Base-by-base conservation (phyloP, 1,284 basidiomycete species). In the Puccinia hordei region DNA sequence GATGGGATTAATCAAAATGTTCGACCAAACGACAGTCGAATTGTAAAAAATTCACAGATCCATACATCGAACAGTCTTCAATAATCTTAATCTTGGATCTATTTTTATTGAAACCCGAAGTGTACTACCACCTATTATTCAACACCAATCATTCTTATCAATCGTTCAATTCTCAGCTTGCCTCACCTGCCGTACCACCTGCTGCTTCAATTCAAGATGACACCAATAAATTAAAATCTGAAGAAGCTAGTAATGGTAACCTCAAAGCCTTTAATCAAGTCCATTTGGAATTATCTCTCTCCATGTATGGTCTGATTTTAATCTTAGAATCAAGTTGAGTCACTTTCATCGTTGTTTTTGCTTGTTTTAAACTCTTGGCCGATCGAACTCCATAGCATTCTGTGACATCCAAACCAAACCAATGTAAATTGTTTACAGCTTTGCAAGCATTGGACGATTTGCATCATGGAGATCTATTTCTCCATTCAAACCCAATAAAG, bases 51-150 rank as follows among this genome's bases (percentile, higher is more conserved):
- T 78, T 78, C 44, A 51, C 57, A 0, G 76, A 78, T 46, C 76
- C 76, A n/a, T 78, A 78, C 66, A 71, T 78, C 41, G 76, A 78
- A n/a, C 65, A 78, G 22, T 78, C 76, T 30, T 27, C 51, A 24
- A 41, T 78, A 0, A 35, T 77, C 59, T n/a, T 73, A 22, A 22
- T 78, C 33, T 57, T 78, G 22, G 76, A 78, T 30, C 30, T 78
- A 22, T 71, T 78, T 55, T 33, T 78, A 17, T 51, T 78, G 41
- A 78, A 78, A n/a, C 66, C 76, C 4, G 53, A 65, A n/a, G 76
- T 71, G 9, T 78, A 78, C 57, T 55, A 65, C 27, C 76, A 78
- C 57, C 27, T 71, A 9, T 27, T 78, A 8, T 78, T 78, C 44
- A 78, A 78, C 65, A 19, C 30, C 22, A 63, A 27, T 22, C 57